Conservation (phyloP, 2,329 filamentous ascomycete species). For the Rugonectria rugulosa region DNA sequence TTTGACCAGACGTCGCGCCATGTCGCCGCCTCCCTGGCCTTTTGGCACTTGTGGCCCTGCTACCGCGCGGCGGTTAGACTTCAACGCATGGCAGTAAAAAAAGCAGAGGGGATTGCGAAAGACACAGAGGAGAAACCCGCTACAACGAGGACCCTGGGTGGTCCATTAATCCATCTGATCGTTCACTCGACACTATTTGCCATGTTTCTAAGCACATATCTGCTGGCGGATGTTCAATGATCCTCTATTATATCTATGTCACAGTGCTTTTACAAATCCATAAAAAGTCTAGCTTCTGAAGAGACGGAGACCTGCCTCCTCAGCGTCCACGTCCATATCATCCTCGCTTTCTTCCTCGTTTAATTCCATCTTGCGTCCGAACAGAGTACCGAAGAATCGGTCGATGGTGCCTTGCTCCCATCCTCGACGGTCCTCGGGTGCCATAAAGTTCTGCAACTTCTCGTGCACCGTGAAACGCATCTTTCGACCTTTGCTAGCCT, state of each 20-base stretch:
- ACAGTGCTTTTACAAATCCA: conserved; percentile 17
- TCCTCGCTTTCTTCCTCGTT: conserved; percentile 64
- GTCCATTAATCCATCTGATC: conserved; percentile 54
- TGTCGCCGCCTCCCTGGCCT: conserved; percentile 51
- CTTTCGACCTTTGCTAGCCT: conserved; percentile 94
- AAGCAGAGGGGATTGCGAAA: not conserved
- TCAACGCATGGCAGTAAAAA: conserved; percentile 40
- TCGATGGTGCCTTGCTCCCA: conserved; percentile 87
- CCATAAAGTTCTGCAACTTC: conserved; percentile 98
- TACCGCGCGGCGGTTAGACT: conserved; percentile 48
- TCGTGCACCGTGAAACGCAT: conserved; percentile 95
- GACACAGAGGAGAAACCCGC: conserved; percentile 1
- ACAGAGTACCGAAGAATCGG: conserved; percentile 75
- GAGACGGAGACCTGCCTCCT: conserved; percentile 61
- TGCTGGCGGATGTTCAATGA: conserved; percentile 22
- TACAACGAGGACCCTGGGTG: conserved; percentile 48
- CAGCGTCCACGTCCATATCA: conserved; percentile 60
- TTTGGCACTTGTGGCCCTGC: conserved; percentile 59
- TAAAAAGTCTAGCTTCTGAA: conserved; percentile 53
- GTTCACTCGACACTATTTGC: conserved; percentile 50
- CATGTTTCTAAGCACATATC: conserved; percentile 42
- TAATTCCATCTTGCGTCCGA: conserved; percentile 74
- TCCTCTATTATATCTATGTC: conserved; percentile 16
- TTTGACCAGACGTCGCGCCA: conserved; percentile 44
- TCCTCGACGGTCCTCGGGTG: conserved; percentile 78